A percentile compares a stretch with the other conserved stretches of the same genome.
Evolutionary conservation across 2,329 filamentous ascomycete genomes (phyloP).

Genomic region (Colletotrichum sp.): DNA sequence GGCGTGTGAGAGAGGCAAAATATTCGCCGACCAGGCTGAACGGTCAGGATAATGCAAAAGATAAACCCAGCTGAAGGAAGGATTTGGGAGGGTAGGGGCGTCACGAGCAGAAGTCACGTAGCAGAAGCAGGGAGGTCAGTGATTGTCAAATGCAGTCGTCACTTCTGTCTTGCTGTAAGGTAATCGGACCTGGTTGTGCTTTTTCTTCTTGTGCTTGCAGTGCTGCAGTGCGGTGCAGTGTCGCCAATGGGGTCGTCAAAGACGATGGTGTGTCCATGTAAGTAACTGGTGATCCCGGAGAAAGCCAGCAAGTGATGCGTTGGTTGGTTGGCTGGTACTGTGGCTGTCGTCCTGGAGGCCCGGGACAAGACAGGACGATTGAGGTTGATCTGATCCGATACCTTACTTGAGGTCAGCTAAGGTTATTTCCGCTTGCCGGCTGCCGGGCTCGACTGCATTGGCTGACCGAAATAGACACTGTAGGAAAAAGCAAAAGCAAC

Average conservation of each 20-base stretch:
- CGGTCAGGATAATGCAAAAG: neutral
- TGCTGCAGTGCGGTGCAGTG: neutral
- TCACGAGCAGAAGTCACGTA: neutral
- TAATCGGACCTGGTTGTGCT: neutral
- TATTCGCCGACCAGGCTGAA: neutral
- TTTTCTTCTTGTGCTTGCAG: neutral
- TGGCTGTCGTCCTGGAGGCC: neutral
- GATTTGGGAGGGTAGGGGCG: neutral
- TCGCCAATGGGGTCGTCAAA: neutral
- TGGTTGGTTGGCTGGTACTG: neutral
- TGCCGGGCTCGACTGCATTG: neutral
- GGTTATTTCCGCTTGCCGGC: constrained; percentile 11
- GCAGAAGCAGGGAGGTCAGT: neutral
- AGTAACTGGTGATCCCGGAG: neutral
- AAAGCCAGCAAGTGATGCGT: neutral
- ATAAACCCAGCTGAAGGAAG: neutral
- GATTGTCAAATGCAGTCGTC: neutral
- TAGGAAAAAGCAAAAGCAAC: neutral
- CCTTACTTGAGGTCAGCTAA: constrained; percentile 4
- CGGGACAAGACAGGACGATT: neutral
- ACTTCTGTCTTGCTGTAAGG: neutral
- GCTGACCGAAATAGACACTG: neutral
- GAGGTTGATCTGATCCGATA: constrained; percentile 1
- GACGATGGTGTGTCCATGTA: neutral
- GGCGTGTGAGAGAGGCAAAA: neutral